A percentile compares a stretch with the other conserved stretches of the same genome.
These are phyloP conservation scores for Aspergillus sclerotioniger DNA, from an alignment of 495 filamentous ascomycete species.

Conservation along the genomic window DNA sequence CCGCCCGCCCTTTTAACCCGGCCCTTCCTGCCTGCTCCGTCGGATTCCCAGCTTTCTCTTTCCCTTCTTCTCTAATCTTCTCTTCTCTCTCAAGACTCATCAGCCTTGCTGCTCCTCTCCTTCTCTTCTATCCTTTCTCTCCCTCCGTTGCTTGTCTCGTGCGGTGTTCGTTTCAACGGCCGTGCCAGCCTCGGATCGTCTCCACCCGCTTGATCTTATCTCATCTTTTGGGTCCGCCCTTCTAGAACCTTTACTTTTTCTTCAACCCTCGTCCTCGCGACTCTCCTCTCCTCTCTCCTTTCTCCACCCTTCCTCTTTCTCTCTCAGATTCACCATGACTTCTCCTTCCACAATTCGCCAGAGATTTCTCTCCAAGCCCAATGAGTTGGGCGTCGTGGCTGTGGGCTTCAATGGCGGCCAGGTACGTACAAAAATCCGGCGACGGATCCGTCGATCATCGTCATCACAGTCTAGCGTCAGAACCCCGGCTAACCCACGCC, in stretches of 20 bases:
- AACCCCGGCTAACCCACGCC: constrained; percentile 1
- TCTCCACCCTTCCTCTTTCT: constrained; percentile 6
- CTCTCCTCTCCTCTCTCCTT: not conserved
- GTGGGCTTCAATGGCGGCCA: constrained; percentile 98
- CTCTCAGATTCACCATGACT: constrained; percentile 46
- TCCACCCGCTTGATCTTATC: constrained; percentile 11
- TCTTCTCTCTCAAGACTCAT: constrained; percentile 8
- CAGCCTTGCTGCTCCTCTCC: not conserved
- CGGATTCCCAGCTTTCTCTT: not conserved
- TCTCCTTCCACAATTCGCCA: constrained; percentile 71
- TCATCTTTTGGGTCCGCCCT: constrained; percentile 14
- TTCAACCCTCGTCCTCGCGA: constrained; percentile 12
- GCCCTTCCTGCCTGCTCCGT: not conserved
- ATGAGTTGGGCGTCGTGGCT: constrained; percentile 86
- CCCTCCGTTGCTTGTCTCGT: not conserved
- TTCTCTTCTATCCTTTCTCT: not conserved
- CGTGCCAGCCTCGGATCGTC: constrained; percentile 1
- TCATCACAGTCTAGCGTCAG: constrained; percentile 8
- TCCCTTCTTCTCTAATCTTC: constrained; percentile 4
- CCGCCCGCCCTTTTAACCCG: constrained; percentile 19
- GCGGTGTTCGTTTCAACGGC: not conserved
- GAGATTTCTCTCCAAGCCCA: constrained; percentile 74
- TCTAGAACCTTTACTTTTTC: constrained; percentile 22
- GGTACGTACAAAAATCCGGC: constrained; percentile 49
- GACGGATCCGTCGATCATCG: constrained; percentile 11